Evolutionary conservation across 78 protist genomes (phyloP).

Genomic region (Trichosphaerium sp.): DNA sequence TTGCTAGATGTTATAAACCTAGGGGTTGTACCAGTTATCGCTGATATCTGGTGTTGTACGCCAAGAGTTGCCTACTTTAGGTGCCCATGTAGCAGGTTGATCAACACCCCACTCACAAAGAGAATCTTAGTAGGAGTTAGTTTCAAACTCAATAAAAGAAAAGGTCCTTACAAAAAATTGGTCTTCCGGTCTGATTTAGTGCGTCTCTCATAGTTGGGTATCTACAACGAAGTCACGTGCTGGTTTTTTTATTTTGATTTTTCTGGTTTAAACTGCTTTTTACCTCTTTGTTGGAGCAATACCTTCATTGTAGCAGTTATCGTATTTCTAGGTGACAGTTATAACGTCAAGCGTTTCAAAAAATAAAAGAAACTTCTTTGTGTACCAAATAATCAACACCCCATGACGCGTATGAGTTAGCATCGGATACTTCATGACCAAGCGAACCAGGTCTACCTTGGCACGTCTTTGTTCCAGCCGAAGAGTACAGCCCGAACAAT

Average conservation of each 20-base stretch:
- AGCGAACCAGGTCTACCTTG: slow-evolving; percentile 13
- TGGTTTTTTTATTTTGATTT: no score
- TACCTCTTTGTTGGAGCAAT: not conserved
- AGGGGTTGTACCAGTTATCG: not conserved
- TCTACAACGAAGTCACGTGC: no score
- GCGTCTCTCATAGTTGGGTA: slow-evolving; percentile 27
- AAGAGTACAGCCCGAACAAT: slow-evolving; percentile 42
- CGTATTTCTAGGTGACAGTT: slow-evolving; percentile 20
- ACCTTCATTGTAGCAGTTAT: slow-evolving; percentile 11
- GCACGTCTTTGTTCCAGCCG: slow-evolving; percentile 45
- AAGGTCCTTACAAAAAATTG: not conserved
- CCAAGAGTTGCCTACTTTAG: slow-evolving; percentile 42
- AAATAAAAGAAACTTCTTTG: no score
- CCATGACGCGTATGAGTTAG: slow-evolving; percentile 5
- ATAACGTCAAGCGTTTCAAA: no score
- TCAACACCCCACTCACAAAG: not conserved
- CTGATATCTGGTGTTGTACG: slow-evolving; percentile 34
- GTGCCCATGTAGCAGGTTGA: not conserved
- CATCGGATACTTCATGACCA: not conserved
- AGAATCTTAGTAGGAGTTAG: not conserved
- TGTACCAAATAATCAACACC: slow-evolving; percentile 18
- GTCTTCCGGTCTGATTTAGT: slow-evolving; percentile 20
- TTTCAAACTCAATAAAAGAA: not conserved
- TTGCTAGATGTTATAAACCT: not conserved
- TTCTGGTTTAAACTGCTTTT: no score